A percentile compares a stretch with the other conserved stretches of the same genome.
Conservation (phyloP, 176 grass and related monocot species). For the Carex kokanica region DNA sequence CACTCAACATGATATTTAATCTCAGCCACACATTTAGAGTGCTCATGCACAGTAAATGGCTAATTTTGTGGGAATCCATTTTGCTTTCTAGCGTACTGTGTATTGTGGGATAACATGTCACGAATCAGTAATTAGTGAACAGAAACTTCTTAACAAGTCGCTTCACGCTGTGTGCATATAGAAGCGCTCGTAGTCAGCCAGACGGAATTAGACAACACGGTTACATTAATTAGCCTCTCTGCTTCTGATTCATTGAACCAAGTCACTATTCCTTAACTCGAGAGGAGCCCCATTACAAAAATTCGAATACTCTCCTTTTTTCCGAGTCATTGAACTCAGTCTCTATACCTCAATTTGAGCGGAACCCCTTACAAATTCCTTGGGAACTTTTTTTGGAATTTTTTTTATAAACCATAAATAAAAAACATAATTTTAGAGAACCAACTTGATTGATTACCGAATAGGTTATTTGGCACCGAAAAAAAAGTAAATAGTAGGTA, state of each 20-base stretch:
- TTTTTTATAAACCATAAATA: no score
- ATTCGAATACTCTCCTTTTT: background rate
- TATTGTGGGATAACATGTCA: background rate
- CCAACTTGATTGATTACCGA: no score
- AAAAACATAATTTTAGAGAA: no score
- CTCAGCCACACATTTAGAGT: slow-evolving; percentile 1
- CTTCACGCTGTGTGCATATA: background rate
- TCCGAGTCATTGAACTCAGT: background rate
- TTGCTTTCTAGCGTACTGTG: background rate
- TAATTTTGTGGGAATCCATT: background rate
- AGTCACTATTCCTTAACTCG: background rate
- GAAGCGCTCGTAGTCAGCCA: background rate
- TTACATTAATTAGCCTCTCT: no score
- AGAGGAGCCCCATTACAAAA: background rate
- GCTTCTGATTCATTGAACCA: background rate
- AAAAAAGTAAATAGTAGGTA: no score
- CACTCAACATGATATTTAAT: slow-evolving; percentile 13
- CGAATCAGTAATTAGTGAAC: background rate
- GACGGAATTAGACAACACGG: background rate
- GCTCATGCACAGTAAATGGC: background rate
- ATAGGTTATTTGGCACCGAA: no score
- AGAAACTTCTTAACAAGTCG: background rate
- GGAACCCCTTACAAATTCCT: background rate
- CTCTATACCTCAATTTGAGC: background rate
- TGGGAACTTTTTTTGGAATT: background rate